Evolutionary conservation across 441 rosid genomes (phyloP).

Genomic region (Manihot esculenta): DNA sequence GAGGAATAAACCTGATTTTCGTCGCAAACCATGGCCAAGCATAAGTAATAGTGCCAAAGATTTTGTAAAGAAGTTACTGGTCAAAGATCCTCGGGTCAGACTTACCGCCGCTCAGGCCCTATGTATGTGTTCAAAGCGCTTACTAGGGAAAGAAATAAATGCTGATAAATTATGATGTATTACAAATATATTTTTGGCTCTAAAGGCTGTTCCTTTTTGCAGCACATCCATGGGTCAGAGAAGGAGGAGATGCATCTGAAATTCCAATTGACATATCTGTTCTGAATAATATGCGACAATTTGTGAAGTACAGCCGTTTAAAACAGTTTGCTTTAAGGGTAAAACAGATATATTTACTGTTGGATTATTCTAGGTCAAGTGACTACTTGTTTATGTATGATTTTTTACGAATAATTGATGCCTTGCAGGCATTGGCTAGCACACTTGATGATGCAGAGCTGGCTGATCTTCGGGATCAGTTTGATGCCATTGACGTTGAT

Average conservation of each 20-base stretch:
- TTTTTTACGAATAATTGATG: slow-evolving; percentile 18
- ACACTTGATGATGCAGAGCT: slow-evolving; percentile 82
- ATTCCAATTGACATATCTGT: slow-evolving; percentile 95
- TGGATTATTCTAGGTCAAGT: not conserved
- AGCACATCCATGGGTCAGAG: slow-evolving; percentile 99
- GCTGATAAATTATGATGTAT: slow-evolving; percentile 4
- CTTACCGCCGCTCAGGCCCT: slow-evolving; percentile 95
- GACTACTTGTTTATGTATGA: not conserved
- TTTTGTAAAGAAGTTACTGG: slow-evolving; percentile 78
- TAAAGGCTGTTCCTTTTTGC: slow-evolving; percentile 23
- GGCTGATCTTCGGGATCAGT: slow-evolving; percentile 83
- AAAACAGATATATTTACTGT: slow-evolving; percentile 15
- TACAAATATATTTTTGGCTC: slow-evolving; percentile 7
- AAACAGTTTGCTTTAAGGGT: slow-evolving; percentile 94
- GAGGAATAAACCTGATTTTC: slow-evolving; percentile 82
- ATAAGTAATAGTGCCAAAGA: slow-evolving; percentile 84
- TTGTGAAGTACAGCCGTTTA: slow-evolving; percentile 89
- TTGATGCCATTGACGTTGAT: slow-evolving; percentile 93
- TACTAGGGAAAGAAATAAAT: slow-evolving; percentile 6
- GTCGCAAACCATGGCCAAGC: slow-evolving; percentile 84
- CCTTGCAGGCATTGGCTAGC: slow-evolving; percentile 78
- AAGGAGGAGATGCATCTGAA: slow-evolving; percentile 95
- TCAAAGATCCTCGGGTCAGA: slow-evolving; percentile 85
- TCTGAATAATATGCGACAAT: slow-evolving; percentile 78
- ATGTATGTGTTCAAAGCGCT: slow-evolving; percentile 47